Base-by-base conservation (phyloP, 345 rosid genomes). In the Trapa bicornis region DNA sequence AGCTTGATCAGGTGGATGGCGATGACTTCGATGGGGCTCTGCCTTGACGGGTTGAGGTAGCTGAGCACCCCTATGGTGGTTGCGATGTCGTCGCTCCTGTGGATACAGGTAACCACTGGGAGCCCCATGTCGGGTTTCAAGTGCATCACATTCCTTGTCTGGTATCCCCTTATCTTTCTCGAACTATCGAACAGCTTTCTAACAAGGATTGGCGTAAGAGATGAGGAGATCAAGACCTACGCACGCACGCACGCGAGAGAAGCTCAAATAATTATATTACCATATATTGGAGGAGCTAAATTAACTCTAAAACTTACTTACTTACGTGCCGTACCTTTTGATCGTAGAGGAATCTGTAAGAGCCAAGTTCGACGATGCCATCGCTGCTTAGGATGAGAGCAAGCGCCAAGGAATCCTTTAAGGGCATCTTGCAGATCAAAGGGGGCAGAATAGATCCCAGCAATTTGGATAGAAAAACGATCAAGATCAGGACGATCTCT, bases 1-100 rank as follows among this genome's bases (percentile, higher is more conserved):
- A 85, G 73, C 78, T 87, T 79, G 7, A 80, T 70, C 14, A 87
- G 86, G 57, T 84, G 87, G 71, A 83, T 85, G 33, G 74, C 94
- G 57, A 75, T 66, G 43, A 85, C 73, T 42, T 47, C 47, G 16
- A 85, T 45, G 9, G 81, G 84, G 39, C 70, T 67, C 4, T 79
- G 86, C 35, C 53, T 70, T 0, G 77, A 67, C 5, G 84, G 80
- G 42, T 61, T 69, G 14, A 73, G 71, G 15, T 73, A 47, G 45
- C 78, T 78, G 0, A 87, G 65, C n/a, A 87, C 67, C 10, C 78
- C 78, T 36, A 80, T 74, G 43, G 68, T 62, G 1, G 80, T 35
- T 11, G 60, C 47, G 32, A 83, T 79, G 66, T 85, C 75, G 53
- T 81, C 81, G 0, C 82, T 78, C 72, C 72, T 70, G 68, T 84